Base-by-base conservation (phyloP, 306 rosid genomes). In the Benincasa hispida region DNA sequence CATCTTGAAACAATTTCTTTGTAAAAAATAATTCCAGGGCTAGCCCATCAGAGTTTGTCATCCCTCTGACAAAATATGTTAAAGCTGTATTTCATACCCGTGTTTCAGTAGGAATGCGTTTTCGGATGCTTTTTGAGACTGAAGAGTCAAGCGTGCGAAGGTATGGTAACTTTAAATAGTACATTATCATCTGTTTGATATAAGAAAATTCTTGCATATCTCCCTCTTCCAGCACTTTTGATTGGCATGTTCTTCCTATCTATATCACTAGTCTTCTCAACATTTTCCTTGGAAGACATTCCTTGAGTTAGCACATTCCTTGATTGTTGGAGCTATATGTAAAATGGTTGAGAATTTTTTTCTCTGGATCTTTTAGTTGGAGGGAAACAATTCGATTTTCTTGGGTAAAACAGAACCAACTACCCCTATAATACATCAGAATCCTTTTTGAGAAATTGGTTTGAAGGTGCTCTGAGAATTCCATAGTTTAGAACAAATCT, bases 101-200 rank as follows among this genome's bases (percentile, higher is more conserved):
- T 37, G 87, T 92, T 78, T 92, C 97, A 78, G 96, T 92, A 80
- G 97, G 97, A 74, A 88, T 92, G 97, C 97, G 96, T 21, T 92
- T 92, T 54, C 87, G 96, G 83, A 92, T 92, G 97, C 93, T 90
- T 76, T 92, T 90, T 75, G 96, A 92, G 86, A 92, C 97, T 30
- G 96, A 92, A 82, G 96, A 92, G 81, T 92, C 97, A 8, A 90
- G 97, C 68, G 96, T 92, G 74, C 91, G 97, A 78, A 84, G 97
- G 97, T 90, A 89, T 27, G 22, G 19, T 76, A 54, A 60, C 34
- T 55, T 56, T 35, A 19, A 34, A 7, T 21, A 56, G 35, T 55
- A 21, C 19, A 55, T 34, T 35, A 37, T 75, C 32, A 55, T 54
- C 22, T 37, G 51, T 39, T 54, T 75, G 51, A 35, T 39, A 6